Conservation (phyloP, 2,329 filamentous ascomycete genomes). For the Colletotrichum filicis region DNA sequence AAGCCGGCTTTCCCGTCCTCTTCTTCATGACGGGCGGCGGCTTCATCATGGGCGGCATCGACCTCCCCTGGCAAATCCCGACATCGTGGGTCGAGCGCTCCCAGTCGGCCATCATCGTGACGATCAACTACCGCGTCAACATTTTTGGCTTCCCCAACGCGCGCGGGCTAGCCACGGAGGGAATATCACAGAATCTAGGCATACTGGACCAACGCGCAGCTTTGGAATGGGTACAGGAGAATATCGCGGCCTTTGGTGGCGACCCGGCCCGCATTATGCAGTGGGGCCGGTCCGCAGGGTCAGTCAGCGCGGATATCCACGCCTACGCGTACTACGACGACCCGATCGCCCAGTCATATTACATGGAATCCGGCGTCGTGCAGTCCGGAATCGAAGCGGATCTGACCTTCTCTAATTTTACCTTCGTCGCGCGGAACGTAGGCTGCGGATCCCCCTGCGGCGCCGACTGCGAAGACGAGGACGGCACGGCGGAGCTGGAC, state of each 20-base stretch:
- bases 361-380: slow-evolving; percentile 53
- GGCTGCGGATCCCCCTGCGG: slow-evolving; percentile 45
- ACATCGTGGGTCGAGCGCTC: slow-evolving; percentile 53
- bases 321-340: slow-evolving; percentile 57
- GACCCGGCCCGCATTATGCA: slow-evolving; percentile 49
- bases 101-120: slow-evolving; percentile 44
- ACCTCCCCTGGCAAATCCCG: slow-evolving; percentile 58
- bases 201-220: slow-evolving; percentile 34
- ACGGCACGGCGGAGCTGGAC: slow-evolving; percentile 43
- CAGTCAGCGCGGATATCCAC: slow-evolving; percentile 51
- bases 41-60: slow-evolving; percentile 54
- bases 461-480: slow-evolving; percentile 10
- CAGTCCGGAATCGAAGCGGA: slow-evolving; percentile 43
- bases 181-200: slow-evolving; percentile 32
- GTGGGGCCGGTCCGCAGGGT: slow-evolving; percentile 60
- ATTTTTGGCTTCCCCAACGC: slow-evolving; percentile 37
- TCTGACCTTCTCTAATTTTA: slow-evolving; percentile 45
- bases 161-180: slow-evolving; percentile 18
- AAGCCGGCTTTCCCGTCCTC: slow-evolving; percentile 52
- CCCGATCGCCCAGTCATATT: slow-evolving; percentile 54
- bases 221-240: slow-evolving; percentile 36
- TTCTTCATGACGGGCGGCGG: slow-evolving; percentile 61
- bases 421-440: slow-evolving; percentile 45
- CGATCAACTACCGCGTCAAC: slow-evolving; percentile 35
- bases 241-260: slow-evolving; percentile 34